Base-by-base conservation (phyloP, 1,284 basidiomycete species). In the Sphagnurus paluster region DNA sequence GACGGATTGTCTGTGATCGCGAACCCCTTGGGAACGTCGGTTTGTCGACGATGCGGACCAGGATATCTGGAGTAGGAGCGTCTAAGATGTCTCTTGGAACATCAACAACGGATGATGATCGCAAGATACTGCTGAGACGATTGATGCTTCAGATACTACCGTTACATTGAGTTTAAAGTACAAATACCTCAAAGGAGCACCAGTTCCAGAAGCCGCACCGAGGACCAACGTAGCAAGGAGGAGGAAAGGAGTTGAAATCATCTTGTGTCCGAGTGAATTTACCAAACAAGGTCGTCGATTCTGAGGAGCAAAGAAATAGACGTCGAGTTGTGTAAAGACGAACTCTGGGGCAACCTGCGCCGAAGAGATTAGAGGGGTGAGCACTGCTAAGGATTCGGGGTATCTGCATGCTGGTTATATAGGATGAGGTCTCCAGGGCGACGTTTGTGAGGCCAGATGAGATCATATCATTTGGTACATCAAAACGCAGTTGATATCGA, bases 321-420 rank as follows among this genome's bases (percentile, higher is more conserved):
- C 55, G 59, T 65, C 64, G 61, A 64, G 63, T 64, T 56, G 64
- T 59, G 61, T 58, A 64, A 57, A 60, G 59, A 65, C 56, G 51
- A 53, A 64, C 62, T 67, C 65, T 66, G 59, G 59, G 65, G 66
- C 65, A 65, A 68, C 66, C 65, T 65, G 64, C 61, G 59, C 63
- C 63, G 56, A 63, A 61, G 63, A 62, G 61, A 56, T 56, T 45
- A 46, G 57, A 56, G 55, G 50, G 55, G 56, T 60, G 66, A 67
- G 66, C 66, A 67, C 66, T 65, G 66, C 66, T 68, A 49, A 58
- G 53, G 65, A 62, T 56, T 57, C 53, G 39, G 26, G 5, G 40
- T 47, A 49, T 41, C 19, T 3, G 16, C 44, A 39, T 47, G 29
- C 23, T 11, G 34, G n/a, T 55, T 55, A 50, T 56, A 57, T 55